Evolutionary conservation across 768 basidiomycete genomes (phyloP).

Genomic region (Auricularia sp.): DNA sequence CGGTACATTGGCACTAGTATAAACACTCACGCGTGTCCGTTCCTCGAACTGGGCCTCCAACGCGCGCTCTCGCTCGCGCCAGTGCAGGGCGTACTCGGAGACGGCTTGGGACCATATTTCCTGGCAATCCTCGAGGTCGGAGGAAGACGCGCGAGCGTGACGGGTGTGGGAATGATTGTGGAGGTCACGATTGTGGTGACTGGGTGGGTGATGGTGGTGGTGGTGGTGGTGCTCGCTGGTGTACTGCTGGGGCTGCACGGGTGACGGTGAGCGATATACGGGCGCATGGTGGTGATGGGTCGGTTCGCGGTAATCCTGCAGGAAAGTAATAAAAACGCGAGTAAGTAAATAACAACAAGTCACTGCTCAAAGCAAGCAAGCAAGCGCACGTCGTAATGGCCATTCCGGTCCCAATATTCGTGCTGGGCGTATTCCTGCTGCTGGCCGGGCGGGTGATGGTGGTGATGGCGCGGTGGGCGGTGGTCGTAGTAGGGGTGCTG

Average conservation of each 20-base stretch:
- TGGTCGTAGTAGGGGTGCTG: conserved; percentile 10
- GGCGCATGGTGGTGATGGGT: conserved; percentile 10
- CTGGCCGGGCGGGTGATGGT: neutral
- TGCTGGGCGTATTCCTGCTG: conserved; percentile 9
- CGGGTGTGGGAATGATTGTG: conserved; percentile 3
- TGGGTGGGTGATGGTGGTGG: conserved; percentile 24
- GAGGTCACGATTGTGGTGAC: conserved; percentile 3
- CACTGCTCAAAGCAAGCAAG: conserved; percentile 10
- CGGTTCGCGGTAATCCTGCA: conserved; percentile 25
- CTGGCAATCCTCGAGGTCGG: conserved; percentile 73
- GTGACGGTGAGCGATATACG: neutral
- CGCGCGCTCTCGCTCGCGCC: conserved; percentile 61
- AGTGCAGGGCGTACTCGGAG: conserved; percentile 58
- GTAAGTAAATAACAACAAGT: conserved; percentile 10
- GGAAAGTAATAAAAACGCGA: conserved; percentile 10
- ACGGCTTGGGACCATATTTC: conserved; percentile 70
- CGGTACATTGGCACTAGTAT: neutral
- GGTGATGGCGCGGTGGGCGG: conserved; percentile 12
- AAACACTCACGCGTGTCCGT: conserved; percentile 44
- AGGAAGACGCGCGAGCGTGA: conserved; percentile 32
- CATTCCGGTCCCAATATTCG: conserved; percentile 14
- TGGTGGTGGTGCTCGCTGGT: conserved; percentile 16
- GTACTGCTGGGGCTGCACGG: neutral
- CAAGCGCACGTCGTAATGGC: conserved; percentile 18
- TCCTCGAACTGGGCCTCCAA: conserved; percentile 67